Conservation (phyloP, 1,139 yeast species). For the Hanseniaspora sp. region DNA sequence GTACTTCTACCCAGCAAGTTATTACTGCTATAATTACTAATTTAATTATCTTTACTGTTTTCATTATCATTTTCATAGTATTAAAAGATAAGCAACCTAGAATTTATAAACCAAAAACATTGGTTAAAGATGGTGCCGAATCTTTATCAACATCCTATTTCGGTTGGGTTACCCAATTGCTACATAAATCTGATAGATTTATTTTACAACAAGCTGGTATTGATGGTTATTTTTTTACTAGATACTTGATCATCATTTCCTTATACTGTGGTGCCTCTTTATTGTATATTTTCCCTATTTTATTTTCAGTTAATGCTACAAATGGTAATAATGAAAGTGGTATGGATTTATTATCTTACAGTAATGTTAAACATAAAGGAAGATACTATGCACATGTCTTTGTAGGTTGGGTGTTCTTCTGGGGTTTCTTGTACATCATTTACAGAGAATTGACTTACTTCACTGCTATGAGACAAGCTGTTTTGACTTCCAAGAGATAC, state of each 20-base stretch:
- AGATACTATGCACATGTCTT: conserved; percentile 82
- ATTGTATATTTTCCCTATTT: conserved; percentile 43
- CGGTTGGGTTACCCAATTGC: conserved; percentile 48
- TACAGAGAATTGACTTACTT: conserved; percentile 77
- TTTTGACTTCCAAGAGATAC: conserved; percentile 68
- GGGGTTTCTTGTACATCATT: conserved; percentile 54
- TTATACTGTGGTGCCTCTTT: conserved; percentile 32
- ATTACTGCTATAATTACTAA: conserved; percentile 50
- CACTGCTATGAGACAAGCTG: conserved; percentile 69
- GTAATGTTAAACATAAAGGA: conserved; percentile 45
- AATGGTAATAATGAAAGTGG: conserved; percentile 51
- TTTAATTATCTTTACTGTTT: conserved; percentile 42
- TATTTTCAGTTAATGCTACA: conserved; percentile 56
- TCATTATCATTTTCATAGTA: conserved; percentile 42
- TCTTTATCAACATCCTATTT: conserved; percentile 53
- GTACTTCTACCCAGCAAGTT: conserved; percentile 55
- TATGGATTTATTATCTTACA: conserved; percentile 64
- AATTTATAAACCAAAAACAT: conserved; percentile 60
- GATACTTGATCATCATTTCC: conserved; percentile 44
- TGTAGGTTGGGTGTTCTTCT: conserved; percentile 68
- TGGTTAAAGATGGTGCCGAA: conserved; percentile 53
- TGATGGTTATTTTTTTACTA: conserved; percentile 61
- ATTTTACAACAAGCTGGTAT: conserved; percentile 62
- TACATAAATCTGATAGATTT: conserved; percentile 53
- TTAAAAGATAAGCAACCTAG: conserved; percentile 44